Percentiles rank a stretch among this genome's conserved stretches.
phyloP scores from a whole-genome alignment of 164 flowering plant species.

The Vitis amurensis region DNA sequence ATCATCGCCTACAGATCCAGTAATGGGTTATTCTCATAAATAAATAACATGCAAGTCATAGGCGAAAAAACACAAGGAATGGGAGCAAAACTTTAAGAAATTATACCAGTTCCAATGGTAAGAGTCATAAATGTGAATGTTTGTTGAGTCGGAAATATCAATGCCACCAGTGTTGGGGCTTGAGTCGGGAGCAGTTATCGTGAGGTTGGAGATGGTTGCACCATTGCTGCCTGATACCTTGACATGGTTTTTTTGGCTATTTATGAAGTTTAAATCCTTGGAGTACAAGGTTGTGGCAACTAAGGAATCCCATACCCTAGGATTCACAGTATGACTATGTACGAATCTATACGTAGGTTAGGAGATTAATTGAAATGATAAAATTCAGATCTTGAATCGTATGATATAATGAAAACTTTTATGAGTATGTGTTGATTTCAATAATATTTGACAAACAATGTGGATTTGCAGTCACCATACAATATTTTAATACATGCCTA shows the following conservation, averaged over 20 bases:
- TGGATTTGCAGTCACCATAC: no score
- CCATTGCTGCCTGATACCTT: neutral
- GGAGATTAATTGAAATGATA: no score
- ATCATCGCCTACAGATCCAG: constrained; percentile 22
- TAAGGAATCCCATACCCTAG: constrained; percentile 11
- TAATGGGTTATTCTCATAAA: neutral
- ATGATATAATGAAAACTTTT: no score
- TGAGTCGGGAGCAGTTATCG: constrained; percentile 15
- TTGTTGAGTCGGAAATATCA: constrained; percentile 10
- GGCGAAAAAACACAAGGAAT: neutral
- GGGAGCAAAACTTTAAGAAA: neutral
- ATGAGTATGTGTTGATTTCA: no score
- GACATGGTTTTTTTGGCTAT: constrained; percentile 28
- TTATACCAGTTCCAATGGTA: constrained; percentile 23
- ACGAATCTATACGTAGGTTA: no score
- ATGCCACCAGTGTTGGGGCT: constrained; percentile 44
- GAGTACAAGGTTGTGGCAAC: constrained; percentile 5
- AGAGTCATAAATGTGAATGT: constrained; percentile 4
- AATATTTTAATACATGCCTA: no score
- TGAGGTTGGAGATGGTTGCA: constrained; percentile 2
- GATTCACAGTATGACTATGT: neutral
- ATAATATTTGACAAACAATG: no score
- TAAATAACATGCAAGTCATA: no score
- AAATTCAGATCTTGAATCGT: no score
- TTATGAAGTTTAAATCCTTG: constrained; percentile 4